Conservation (phyloP, 129 eudicot genomes). For the Escallonia rubra region DNA sequence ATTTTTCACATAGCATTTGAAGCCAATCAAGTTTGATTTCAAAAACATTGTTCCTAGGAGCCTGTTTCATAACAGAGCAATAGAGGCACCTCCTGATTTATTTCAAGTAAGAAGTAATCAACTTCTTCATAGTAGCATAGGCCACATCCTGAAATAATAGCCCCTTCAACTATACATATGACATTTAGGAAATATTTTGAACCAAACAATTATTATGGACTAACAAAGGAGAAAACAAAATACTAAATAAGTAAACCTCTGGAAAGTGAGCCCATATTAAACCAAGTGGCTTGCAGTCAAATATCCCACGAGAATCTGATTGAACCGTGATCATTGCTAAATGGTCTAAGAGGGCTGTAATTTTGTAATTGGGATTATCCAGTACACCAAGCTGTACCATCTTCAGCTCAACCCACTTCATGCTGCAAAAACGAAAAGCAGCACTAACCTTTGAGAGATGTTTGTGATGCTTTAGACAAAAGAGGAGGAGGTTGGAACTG, state of each 20-base stretch:
- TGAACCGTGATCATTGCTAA: constrained; percentile 94
- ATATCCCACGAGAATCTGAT: constrained; percentile 78
- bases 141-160: too few relatives aligned
- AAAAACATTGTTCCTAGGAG: too few relatives aligned
- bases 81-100: too few relatives aligned
- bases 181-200: too few relatives aligned
- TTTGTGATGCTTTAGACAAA: neutral
- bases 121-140: too few relatives aligned
- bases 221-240: constrained; percentile 3
- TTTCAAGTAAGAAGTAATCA: too few relatives aligned
- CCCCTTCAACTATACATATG: too few relatives aligned
- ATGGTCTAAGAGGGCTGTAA: constrained; percentile 93
- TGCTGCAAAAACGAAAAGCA: constrained; percentile 44
- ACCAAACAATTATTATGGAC: neutral
- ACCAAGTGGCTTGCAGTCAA: constrained; percentile 97
- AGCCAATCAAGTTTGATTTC: too few relatives aligned
- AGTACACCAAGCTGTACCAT: constrained; percentile 98
- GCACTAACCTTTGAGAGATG: neutral
- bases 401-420: constrained; percentile 98
- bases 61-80: too few relatives aligned
- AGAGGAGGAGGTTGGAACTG: too few relatives aligned
- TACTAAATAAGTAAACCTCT: constrained; percentile 40
- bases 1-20: neutral
- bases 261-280: constrained; percentile 96
- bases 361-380: constrained; percentile 74